These are phyloP conservation scores for Cryptococcus sp. DNA, from an alignment of 1,284 basidiomycete species.

Conservation along the genomic window DNA sequence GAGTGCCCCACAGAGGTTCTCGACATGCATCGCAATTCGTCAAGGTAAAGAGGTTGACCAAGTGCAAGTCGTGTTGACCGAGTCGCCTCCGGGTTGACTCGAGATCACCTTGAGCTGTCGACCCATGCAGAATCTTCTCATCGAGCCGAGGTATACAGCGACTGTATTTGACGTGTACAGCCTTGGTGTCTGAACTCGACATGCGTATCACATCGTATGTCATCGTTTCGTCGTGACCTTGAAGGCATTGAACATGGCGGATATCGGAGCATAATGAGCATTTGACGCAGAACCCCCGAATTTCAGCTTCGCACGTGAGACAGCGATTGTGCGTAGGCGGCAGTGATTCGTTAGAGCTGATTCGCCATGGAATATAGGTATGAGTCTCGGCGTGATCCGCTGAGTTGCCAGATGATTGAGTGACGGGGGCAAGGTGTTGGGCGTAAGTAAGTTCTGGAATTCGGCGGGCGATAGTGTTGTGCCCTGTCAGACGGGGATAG, in stretches of 20 bases:
- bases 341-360: conserved; percentile 11
- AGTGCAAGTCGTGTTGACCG: conserved; percentile 30
- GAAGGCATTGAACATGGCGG: conserved; percentile 33
- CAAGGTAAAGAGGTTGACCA: conserved; percentile 66
- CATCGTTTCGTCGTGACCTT: conserved; percentile 15
- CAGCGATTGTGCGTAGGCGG: conserved; percentile 8
- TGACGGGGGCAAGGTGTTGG: too few relatives aligned
- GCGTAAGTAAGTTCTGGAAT: conserved; percentile 26
- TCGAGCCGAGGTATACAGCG: conserved; percentile 19
- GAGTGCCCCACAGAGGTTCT: conserved; percentile 66
- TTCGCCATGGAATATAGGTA: conserved; percentile 36
- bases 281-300: conserved; percentile 28
- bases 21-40: conserved; percentile 63
- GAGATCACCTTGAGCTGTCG: conserved; percentile 1
- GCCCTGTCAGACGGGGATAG: conserved; percentile 65
- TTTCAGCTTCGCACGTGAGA: conserved; percentile 15
- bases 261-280: conserved; percentile 33
- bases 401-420: conserved; percentile 10
- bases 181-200: conserved; percentile 9
- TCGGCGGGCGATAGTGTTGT: conserved; percentile 49
- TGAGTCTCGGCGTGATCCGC: conserved; percentile 34
- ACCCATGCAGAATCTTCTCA: conserved; percentile 21
- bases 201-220: conserved; percentile 23
- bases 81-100: conserved; percentile 13
- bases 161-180: conserved; percentile 26